These are phyloP conservation scores for Cyberlindnera meyerae DNA, from an alignment of 805 yeast genomes.

Conservation along the genomic window DNA sequence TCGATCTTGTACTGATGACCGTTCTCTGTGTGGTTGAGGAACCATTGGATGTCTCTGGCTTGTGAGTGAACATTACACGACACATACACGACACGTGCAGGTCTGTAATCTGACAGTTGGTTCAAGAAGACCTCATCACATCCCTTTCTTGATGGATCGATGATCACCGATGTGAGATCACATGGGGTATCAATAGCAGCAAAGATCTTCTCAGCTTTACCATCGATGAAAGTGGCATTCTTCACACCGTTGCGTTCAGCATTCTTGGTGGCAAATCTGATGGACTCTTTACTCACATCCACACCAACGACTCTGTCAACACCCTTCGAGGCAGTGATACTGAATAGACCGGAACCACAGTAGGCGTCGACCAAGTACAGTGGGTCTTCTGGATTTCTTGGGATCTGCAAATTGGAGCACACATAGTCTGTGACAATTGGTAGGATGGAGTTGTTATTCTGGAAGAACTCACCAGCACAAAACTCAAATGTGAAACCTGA, in stretches of 20 bases:
- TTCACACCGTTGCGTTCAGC: constrained; percentile 69
- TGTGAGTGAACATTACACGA: constrained; percentile 98
- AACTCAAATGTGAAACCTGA: constrained; percentile 77
- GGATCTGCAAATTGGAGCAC: constrained; percentile 54
- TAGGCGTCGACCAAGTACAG: constrained; percentile 87
- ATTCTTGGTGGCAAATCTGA: constrained; percentile 78
- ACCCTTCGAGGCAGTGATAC: constrained; percentile 75
- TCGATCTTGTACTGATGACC: constrained; percentile 68
- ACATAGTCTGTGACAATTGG: constrained; percentile 83
- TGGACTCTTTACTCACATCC: constrained; percentile 88
- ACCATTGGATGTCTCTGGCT: constrained; percentile 88
- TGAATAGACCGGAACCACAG: constrained; percentile 93
- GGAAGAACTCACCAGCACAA: constrained; percentile 95
- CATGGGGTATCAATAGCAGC: constrained; percentile 71
- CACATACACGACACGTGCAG: constrained; percentile 86
- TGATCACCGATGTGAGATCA: constrained; percentile 76
- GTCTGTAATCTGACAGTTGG: constrained; percentile 78
- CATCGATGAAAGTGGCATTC: constrained; percentile 82
- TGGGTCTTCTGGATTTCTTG: constrained; percentile 38
- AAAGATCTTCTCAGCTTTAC: constrained; percentile 89
- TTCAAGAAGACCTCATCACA: constrained; percentile 85
- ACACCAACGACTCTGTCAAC: constrained; percentile 90
- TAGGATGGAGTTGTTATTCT: constrained; percentile 87
- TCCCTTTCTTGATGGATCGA: constrained; percentile 97
- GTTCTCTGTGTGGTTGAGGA: constrained; percentile 57